A percentile compares a stretch with the other conserved stretches of the same genome.
phyloP scores from a whole-genome alignment of 2,329 filamentous ascomycete species.

The Xylaria sp. region DNA sequence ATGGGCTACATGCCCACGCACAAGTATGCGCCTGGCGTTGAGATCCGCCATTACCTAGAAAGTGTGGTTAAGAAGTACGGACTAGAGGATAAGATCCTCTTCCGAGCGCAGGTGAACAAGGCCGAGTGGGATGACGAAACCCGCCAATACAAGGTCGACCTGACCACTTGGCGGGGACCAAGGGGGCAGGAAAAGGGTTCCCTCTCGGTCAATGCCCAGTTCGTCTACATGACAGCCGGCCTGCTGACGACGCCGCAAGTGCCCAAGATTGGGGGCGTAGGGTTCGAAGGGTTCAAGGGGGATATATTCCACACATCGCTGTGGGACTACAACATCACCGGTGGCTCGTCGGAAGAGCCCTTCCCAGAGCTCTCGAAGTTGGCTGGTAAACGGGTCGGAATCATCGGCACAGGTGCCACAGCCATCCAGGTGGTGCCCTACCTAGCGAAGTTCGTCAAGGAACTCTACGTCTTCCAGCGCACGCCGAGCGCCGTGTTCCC shows the following conservation, averaged over 20 bases:
- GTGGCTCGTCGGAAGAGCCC: slow-evolving; percentile 53
- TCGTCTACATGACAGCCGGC: slow-evolving; percentile 55
- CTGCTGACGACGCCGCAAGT: slow-evolving; percentile 56
- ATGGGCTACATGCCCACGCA: slow-evolving; percentile 67
- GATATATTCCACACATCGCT: slow-evolving; percentile 59
- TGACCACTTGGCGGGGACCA: slow-evolving; percentile 46
- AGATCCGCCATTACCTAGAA: slow-evolving; percentile 59
- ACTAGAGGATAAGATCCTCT: slow-evolving; percentile 58
- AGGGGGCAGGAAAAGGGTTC: slow-evolving; percentile 41
- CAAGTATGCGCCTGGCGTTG: slow-evolving; percentile 52
- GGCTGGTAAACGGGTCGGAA: slow-evolving; percentile 58
- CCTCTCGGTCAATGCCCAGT: slow-evolving; percentile 54
- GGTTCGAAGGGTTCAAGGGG: slow-evolving; percentile 56
- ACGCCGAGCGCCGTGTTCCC: slow-evolving; percentile 55
- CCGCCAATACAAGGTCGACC: slow-evolving; percentile 44
- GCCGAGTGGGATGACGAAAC: slow-evolving; percentile 60
- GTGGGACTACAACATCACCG: slow-evolving; percentile 59
- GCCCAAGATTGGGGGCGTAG: slow-evolving; percentile 54
- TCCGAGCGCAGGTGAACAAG: slow-evolving; percentile 57
- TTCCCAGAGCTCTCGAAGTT: slow-evolving; percentile 57
- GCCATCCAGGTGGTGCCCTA: slow-evolving; percentile 59
- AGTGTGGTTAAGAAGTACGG: slow-evolving; percentile 58
- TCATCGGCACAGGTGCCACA: slow-evolving; percentile 64
- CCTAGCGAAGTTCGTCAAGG: slow-evolving; percentile 59
- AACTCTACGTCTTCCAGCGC: slow-evolving; percentile 67